phyloP scores from a whole-genome alignment of 805 yeast species.

The Candida takata region DNA sequence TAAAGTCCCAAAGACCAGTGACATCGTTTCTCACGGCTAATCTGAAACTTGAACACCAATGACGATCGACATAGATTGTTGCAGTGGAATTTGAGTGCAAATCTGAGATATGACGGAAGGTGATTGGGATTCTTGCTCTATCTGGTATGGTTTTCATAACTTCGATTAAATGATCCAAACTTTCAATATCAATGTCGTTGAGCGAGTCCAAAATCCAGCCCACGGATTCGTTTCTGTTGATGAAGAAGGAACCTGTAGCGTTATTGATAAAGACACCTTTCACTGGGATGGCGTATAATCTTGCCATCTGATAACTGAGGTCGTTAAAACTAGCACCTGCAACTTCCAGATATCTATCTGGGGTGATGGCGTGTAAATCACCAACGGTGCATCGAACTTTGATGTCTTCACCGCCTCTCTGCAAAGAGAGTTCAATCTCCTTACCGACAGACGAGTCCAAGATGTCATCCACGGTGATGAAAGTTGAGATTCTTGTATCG shows the following conservation, averaged over 20 bases:
- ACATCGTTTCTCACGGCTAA: constrained; percentile 56
- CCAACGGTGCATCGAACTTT: constrained; percentile 50
- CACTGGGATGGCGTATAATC: constrained; percentile 77
- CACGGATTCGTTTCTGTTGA: constrained; percentile 48
- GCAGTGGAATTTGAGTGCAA: constrained; percentile 65
- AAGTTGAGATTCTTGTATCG: constrained; percentile 55
- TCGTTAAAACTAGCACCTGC: constrained; percentile 86
- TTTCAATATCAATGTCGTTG: constrained; percentile 68
- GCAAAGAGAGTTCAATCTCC: constrained; percentile 47
- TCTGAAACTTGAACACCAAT: constrained; percentile 71
- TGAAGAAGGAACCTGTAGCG: constrained; percentile 69
- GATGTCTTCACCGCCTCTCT: constrained; percentile 66
- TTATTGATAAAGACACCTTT: constrained; percentile 75
- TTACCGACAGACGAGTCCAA: constrained; percentile 66
- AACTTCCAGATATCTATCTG: constrained; percentile 71
- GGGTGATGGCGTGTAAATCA: constrained; percentile 77
- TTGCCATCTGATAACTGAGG: constrained; percentile 82
- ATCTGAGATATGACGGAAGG: constrained; percentile 74
- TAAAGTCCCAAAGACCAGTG: constrained; percentile 54
- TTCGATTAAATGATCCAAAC: constrained; percentile 67
- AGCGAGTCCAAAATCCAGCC: constrained; percentile 82
- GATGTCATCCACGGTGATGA: constrained; percentile 76
- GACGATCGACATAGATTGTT: constrained; percentile 73
- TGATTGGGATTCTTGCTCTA: constrained; percentile 57
- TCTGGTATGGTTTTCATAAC: constrained; percentile 78